These are phyloP conservation scores for Cephaloascus fragrans DNA, from an alignment of 805 yeast genomes.

Conservation along the genomic window DNA sequence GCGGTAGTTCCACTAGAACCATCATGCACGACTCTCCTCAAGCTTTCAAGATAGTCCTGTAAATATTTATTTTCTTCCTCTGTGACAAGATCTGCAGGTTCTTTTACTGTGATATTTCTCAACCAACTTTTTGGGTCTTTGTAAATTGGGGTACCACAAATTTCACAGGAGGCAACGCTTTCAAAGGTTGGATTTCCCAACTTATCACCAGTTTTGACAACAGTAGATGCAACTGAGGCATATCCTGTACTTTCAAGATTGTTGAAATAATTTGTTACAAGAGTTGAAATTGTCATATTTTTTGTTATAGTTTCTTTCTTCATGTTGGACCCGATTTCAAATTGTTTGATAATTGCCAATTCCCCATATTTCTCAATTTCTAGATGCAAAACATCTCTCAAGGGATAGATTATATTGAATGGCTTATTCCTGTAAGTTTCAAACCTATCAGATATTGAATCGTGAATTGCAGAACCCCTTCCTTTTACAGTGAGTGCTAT, in stretches of 20 bases:
- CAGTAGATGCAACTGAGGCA: slow-evolving; percentile 87
- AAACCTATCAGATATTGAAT: slow-evolving; percentile 34
- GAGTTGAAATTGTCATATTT: slow-evolving; percentile 73
- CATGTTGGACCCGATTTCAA: slow-evolving; percentile 11
- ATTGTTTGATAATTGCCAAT: slow-evolving; percentile 27
- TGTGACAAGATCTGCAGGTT: slow-evolving; percentile 36
- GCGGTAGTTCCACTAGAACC: slow-evolving; percentile 1
- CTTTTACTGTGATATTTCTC: slow-evolving; percentile 52
- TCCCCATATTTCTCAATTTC: slow-evolving; percentile 54
- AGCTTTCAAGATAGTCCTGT: slow-evolving; percentile 5
- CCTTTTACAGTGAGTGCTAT: slow-evolving; percentile 78
- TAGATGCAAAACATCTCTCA: slow-evolving; percentile 62
- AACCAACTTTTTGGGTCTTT: slow-evolving; percentile 61
- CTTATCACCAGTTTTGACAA: slow-evolving; percentile 81
- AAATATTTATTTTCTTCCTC: slow-evolving; percentile 29
- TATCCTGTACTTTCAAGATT: slow-evolving; percentile 63
- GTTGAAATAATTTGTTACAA: slow-evolving; percentile 63
- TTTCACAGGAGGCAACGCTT: slow-evolving; percentile 28
- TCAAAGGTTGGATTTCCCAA: slow-evolving; percentile 36
- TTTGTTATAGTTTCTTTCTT: slow-evolving; percentile 38
- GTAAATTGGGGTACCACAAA: slow-evolving; percentile 49
- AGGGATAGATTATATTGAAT: slow-evolving; percentile 52
- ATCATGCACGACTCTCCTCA: not conserved
- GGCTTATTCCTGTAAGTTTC: slow-evolving; percentile 15
- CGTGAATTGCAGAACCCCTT: slow-evolving; percentile 62